Evolutionary conservation across 371 early-diverging fungal genomes (phyloP), one percentile per base, ranked within the genome.

Genomic region (Dichotomocladium elegans): DNA sequence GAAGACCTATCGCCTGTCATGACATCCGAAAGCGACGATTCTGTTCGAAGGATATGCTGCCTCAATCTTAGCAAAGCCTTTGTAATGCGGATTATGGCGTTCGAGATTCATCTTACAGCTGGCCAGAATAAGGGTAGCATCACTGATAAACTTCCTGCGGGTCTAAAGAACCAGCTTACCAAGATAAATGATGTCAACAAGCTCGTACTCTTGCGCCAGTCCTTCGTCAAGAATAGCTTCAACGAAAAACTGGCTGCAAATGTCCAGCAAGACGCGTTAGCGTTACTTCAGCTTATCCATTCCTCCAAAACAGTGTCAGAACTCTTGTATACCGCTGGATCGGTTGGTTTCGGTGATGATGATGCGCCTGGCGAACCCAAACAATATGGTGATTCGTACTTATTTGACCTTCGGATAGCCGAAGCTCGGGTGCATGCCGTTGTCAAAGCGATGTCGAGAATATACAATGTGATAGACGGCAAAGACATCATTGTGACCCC

Each of bases 21-120:
- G 14, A n/a, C 34, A 4, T 60, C 60, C 28, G 28, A 37, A 4
- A 44, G 51, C 15, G 58, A 59, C 30, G 49, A 46, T 33, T 26
- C 21, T 8, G 50, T 71, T 2, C 69, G 72, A 35, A 59, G 66
- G 17, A 48, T 61, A 4, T 72, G 77, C 41, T 76, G 73, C 35
- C 48, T 63, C 9, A 57, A 70, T 34, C 21, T 76, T 19, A 64
- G 67, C 57, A 70, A 68, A 27, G 62, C 77, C 4, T 65, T 55
- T 57, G 69, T 60, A 1, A 57, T 76, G 69, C 61, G 65, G 22
- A 57, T 76, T 21, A 61, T 76, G 24, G 49, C 69, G 3, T 66
- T 60, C 42, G 77, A 76, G 51, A 52, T 76, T 10, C 72, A 76
- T 51, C 41, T 75, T 5, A 67, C 72, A 12, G 65, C 70, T 3